Conservation (phyloP, 108 stramenopile genomes). For the Chaetoceros tenuissimus region DNA sequence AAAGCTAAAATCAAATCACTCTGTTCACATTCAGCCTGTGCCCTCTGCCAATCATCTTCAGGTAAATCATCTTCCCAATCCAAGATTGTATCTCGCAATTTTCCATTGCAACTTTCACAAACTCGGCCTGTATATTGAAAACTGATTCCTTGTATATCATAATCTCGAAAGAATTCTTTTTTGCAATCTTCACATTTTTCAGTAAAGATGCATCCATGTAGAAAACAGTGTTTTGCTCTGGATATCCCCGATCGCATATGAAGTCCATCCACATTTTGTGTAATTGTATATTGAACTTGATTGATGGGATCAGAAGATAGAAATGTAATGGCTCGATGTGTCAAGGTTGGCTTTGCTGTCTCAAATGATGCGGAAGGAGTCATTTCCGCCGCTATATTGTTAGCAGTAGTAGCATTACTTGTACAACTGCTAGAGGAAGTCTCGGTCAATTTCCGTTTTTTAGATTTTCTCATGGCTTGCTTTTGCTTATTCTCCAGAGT, state of each 20-base stretch:
- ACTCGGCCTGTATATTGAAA: slow-evolving; percentile 65
- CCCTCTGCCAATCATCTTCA: slow-evolving; percentile 46
- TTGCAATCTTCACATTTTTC: slow-evolving; percentile 73
- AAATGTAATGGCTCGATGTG: slow-evolving; percentile 64
- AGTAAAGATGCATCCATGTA: slow-evolving; percentile 87
- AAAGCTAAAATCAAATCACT: slow-evolving; percentile 71
- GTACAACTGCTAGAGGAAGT: background rate
- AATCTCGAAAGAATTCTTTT: slow-evolving; percentile 60
- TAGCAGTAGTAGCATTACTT: background rate
- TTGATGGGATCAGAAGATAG: slow-evolving; percentile 19
- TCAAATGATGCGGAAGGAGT: slow-evolving; percentile 30
- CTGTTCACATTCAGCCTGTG: slow-evolving; percentile 43
- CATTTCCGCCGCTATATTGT: background rate
- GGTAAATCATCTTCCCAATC: slow-evolving; percentile 87
- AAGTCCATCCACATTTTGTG: slow-evolving; percentile 89
- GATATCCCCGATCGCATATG: slow-evolving; percentile 67
- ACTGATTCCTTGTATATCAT: slow-evolving; percentile 73
- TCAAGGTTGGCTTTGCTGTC: slow-evolving; percentile 58
- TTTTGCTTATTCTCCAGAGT: slow-evolving; percentile 53
- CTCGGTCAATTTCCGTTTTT: background rate
- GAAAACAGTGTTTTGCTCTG: slow-evolving; percentile 40
- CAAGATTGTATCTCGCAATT: slow-evolving; percentile 65
- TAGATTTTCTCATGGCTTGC: slow-evolving; percentile 8
- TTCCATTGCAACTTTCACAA: slow-evolving; percentile 45
- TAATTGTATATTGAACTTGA: slow-evolving; percentile 45